Conservation (phyloP, 1,139 yeast genomes). For the Hanseniaspora gamundiae region DNA sequence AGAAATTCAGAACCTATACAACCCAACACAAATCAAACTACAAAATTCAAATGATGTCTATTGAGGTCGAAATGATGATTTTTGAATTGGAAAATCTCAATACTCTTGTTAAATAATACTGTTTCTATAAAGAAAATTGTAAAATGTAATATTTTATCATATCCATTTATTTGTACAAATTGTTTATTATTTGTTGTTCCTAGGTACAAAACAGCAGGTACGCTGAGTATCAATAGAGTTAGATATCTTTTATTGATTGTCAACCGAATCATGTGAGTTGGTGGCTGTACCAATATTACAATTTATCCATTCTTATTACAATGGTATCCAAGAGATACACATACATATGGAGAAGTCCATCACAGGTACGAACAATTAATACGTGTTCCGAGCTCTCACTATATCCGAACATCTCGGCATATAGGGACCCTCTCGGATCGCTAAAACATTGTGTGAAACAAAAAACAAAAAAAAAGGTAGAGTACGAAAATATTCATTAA, state of each 20-base stretch:
- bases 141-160: constrained; percentile 45
- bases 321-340: no score
- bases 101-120: constrained; percentile 34
- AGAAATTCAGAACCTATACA: constrained; percentile 41
- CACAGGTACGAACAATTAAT: no score
- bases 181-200: constrained; percentile 30
- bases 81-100: neutral
- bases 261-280: neutral
- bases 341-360: no score
- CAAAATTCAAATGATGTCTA: constrained; percentile 29
- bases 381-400: no score
- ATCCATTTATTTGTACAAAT: constrained; percentile 33
- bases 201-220: constrained; percentile 14
- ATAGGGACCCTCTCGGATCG: no score
- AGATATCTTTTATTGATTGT: neutral
- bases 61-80: constrained; percentile 17
- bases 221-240: neutral
- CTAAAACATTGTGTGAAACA: no score
- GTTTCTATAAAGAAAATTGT: constrained; percentile 37
- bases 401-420: no score
- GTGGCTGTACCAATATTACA: no score
- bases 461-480: no score
- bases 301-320: no score
- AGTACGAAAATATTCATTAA: no score
- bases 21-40: constrained; percentile 34